Base-by-base conservation (phyloP, 2,329 filamentous ascomycete species). In the Botrytis byssoidea region DNA sequence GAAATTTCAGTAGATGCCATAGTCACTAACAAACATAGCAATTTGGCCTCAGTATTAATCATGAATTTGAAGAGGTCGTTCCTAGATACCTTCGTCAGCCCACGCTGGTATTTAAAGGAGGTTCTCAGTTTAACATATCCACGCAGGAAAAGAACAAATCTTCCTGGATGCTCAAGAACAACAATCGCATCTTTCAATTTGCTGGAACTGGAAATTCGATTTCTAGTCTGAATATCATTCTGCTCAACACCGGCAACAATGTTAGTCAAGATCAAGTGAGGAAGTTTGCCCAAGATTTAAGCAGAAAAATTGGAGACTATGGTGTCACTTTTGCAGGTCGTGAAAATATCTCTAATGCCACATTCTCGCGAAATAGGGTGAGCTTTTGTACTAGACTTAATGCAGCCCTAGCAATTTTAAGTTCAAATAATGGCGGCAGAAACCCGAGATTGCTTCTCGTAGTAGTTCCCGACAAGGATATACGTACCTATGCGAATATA, bases 401-500 rank as follows among this genome's bases (percentile, higher is more conserved):
- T 42, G 60, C 7, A 37, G 60, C 60, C 25, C 14, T 63, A 10
- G 4, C 7, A 37, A 1, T 8, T 9, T 18, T 42, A 18, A 7
- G 25, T 42, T 1, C 3, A 16, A 5, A 4, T 9, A 22, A 64
- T 32, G 4, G 16, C 8, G 8, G 14, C 8, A 32, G 16, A 6
- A 20, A 64, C 9, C 40, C 61, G 20, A 44, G 12, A 18, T n/a
- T 64, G 2, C 61, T 64, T 29, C 37, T 42, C 61, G 44, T 71
- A 14, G 37, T 71, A 16, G 16, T 70, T 0, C 69, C 69, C 12
- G 37, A 51, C 32, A 48, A 29, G 8, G 12, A 71, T 4, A 42
- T 14, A 29, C 20, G 12, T 10, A 48, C 65, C 4, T 76, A 76
- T 48, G 12, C 66, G 14, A 70, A 75, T 12, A 63, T 76, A 35